These are phyloP conservation scores for Chlamydomonas applanata DNA, from an alignment of 139 green algal species.

Conservation along the genomic window DNA sequence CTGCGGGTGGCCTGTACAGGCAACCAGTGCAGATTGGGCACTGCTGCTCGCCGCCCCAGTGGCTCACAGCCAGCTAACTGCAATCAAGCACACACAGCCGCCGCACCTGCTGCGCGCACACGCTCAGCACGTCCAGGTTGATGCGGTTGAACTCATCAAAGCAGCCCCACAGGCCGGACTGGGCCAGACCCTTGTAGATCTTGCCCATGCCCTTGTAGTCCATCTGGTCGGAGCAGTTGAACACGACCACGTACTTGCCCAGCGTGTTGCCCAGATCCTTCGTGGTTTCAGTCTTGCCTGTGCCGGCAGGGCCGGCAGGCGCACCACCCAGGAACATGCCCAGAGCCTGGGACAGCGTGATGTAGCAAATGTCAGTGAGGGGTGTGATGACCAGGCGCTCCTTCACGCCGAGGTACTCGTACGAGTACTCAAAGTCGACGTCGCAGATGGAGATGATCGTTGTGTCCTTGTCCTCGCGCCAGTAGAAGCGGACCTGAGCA, in stretches of 20 bases:
- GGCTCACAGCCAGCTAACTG: not conserved
- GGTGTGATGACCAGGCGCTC: conserved; percentile 96
- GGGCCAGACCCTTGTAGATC: conserved; percentile 96
- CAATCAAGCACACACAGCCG: conserved; percentile 49
- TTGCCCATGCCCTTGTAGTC: conserved; percentile 96
- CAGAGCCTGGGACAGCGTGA: conserved; percentile 90
- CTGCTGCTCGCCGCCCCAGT: too few relatives aligned
- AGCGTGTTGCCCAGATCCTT: conserved; percentile 94
- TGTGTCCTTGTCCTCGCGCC: conserved; percentile 89
- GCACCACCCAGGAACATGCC: conserved; percentile 95
- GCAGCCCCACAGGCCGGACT: conserved; percentile 93
- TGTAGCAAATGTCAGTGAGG: conserved; percentile 95
- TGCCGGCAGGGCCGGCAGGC: conserved; percentile 89
- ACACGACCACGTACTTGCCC: conserved; percentile 97
- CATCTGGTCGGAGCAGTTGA: conserved; percentile 98
- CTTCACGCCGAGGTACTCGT: conserved; percentile 94
- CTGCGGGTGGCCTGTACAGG: too few relatives aligned
- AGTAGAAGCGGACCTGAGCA: conserved; percentile 85
- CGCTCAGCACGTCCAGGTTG: conserved; percentile 94
- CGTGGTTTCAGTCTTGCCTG: conserved; percentile 96
- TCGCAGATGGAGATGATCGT: conserved; percentile 96
- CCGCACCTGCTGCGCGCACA: conserved; percentile 95
- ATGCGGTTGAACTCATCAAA: conserved; percentile 99
- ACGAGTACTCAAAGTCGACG: conserved; percentile 97
- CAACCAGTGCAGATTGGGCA: not conserved